Percentiles rank a stretch among this genome's conserved stretches.
Evolutionary conservation across 2,329 filamentous ascomycete genomes (phyloP).

Genomic region (Diaporthe sp.): DNA sequence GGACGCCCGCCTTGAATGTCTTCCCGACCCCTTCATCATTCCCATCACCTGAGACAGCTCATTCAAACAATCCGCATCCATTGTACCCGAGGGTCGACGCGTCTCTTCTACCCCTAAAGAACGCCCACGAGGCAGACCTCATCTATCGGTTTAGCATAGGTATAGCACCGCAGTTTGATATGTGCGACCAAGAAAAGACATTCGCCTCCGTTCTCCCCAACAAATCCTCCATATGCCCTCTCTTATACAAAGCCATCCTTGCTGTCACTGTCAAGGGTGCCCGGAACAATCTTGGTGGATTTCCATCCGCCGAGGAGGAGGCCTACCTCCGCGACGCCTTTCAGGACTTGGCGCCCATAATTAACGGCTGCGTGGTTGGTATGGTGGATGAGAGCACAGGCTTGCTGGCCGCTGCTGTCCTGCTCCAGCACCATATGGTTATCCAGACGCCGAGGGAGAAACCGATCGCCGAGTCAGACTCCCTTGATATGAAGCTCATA

Average conservation of each 20-base stretch:
- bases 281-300: neutral
- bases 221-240: constrained; percentile 18
- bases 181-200: constrained; percentile 9
- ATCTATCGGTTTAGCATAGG: constrained; percentile 11
- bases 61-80: constrained; percentile 15
- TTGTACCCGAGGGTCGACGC: constrained; percentile 12
- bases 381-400: constrained; percentile 22
- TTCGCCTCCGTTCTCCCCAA: constrained; percentile 13
- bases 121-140: constrained; percentile 10
- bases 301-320: constrained; percentile 6
- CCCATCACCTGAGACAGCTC: constrained; percentile 7
- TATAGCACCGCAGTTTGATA: constrained; percentile 7
- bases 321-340: constrained; percentile 11
- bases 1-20: constrained; percentile 10
- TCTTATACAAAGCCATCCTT: constrained; percentile 9
- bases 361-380: constrained; percentile 8
- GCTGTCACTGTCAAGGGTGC: neutral
- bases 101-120: constrained; percentile 11
- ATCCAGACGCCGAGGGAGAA: constrained; percentile 8
- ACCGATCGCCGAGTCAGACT: constrained; percentile 10
- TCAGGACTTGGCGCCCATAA: neutral
- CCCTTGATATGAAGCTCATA: neutral
- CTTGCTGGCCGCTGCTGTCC: constrained; percentile 8
- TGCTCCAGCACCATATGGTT: constrained; percentile 18
- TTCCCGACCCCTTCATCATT: constrained; percentile 10